phyloP scores from a whole-genome alignment of 1,284 basidiomycete genomes.

The Papiliotrema flavescens region DNA sequence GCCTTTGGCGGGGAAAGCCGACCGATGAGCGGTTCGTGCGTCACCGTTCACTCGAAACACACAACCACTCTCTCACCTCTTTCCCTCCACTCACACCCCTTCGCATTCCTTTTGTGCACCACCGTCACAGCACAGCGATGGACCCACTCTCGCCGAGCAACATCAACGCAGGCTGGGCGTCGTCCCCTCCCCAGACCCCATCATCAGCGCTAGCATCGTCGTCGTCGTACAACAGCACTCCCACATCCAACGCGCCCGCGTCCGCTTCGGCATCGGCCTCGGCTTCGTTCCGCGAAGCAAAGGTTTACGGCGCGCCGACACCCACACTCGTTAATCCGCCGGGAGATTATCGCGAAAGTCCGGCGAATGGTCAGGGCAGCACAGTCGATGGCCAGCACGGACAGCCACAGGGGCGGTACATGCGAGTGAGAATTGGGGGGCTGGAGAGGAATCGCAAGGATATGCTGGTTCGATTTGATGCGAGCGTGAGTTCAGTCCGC shows the following conservation, averaged over 20 bases:
- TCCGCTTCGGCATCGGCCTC: background rate
- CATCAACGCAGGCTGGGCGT: slow-evolving; percentile 1
- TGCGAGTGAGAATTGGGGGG: slow-evolving; percentile 79
- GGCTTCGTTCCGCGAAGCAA: slow-evolving; percentile 29
- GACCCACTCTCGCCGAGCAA: slow-evolving; percentile 8
- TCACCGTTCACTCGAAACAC: too few species aligned
- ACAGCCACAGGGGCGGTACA: slow-evolving; percentile 55
- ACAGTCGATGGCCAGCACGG: background rate
- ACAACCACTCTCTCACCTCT: background rate
- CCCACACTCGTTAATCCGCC: slow-evolving; percentile 26
- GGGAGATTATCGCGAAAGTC: background rate
- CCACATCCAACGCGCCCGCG: slow-evolving; percentile 2
- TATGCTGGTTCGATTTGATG: slow-evolving; percentile 84
- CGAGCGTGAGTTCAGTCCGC: slow-evolving; percentile 61
- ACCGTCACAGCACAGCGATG: slow-evolving; percentile 2
- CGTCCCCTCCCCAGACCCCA: background rate
- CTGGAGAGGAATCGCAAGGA: slow-evolving; percentile 90
- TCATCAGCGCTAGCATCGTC: background rate
- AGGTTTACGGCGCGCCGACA: slow-evolving; percentile 42
- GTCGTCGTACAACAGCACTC: slow-evolving; percentile 11
- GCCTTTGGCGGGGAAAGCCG: background rate
- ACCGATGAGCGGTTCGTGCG: background rate
- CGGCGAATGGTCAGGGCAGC: background rate
- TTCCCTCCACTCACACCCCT: background rate
- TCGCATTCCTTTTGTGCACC: background rate